Percentiles rank a stretch among this genome's conserved stretches.
These are phyloP conservation scores for Quercus robur DNA, from an alignment of 306 rosid genomes.

Conservation along the genomic window DNA sequence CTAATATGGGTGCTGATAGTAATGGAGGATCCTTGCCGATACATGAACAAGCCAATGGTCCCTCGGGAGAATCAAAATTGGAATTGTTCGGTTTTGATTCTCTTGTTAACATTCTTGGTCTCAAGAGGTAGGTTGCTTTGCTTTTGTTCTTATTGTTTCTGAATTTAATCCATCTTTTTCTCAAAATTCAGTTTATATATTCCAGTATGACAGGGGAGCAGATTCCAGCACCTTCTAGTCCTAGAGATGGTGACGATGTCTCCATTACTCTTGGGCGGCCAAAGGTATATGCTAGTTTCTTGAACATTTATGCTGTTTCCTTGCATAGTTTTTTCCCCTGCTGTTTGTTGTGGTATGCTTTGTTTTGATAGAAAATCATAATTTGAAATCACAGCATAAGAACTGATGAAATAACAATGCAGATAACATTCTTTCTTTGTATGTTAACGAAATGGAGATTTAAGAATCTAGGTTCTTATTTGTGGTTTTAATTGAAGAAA, in stretches of 20 bases:
- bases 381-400: conserved; percentile 12
- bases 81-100: conserved; percentile 98
- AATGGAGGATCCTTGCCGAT: conserved; percentile 41
- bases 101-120: conserved; percentile 98
- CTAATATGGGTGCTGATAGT: conserved; percentile 33
- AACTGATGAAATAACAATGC: background rate
- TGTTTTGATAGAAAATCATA: conserved; percentile 4
- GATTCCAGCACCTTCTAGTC: conserved; percentile 72
- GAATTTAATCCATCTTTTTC: background rate
- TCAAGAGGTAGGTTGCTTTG: conserved; percentile 62
- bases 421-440: conserved; percentile 1
- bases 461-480: background rate
- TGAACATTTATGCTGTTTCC: conserved; percentile 6
- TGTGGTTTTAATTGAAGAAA: background rate
- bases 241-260: conserved; percentile 91
- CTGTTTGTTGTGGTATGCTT: conserved; percentile 19
- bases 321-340: conserved; percentile 2
- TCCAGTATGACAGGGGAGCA: conserved; percentile 94
- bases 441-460: background rate
- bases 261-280: conserved; percentile 72
- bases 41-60: conserved; percentile 51
- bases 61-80: conserved; percentile 79
- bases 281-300: conserved; percentile 55
- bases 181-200: conserved; percentile 2
- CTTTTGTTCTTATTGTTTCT: background rate